Conservation (phyloP, 2,329 filamentous ascomycete species). For the Drechslera avenae region DNA sequence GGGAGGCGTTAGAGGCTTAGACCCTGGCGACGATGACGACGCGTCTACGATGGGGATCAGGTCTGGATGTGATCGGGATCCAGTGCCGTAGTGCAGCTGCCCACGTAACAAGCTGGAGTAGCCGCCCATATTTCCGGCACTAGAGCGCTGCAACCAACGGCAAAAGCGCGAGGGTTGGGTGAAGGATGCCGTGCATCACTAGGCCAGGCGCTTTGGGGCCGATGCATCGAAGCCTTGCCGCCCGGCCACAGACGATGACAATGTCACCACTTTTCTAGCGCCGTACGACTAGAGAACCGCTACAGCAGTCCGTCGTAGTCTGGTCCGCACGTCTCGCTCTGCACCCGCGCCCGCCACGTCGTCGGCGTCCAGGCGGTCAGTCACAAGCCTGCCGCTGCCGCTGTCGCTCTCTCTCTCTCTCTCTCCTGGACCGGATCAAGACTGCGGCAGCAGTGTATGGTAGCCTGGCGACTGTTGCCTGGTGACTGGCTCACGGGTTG, state of each 20-base stretch:
- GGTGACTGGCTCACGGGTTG: no score
- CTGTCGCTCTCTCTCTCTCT: no score
- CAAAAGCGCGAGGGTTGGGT: background rate
- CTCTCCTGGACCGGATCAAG: background rate
- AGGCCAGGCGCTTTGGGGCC: constrained; percentile 8
- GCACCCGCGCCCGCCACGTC: background rate
- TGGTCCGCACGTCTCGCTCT: background rate
- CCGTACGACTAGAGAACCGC: no score
- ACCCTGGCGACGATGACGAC: constrained; percentile 16
- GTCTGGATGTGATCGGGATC: constrained; percentile 13
- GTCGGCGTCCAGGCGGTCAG: no score
- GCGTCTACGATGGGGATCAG: constrained; percentile 19
- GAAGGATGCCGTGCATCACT: background rate
- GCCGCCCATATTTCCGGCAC: constrained; percentile 5
- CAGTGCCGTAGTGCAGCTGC: constrained; percentile 13
- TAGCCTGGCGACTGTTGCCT: no score
- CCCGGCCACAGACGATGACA: background rate
- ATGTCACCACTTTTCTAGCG: no score
- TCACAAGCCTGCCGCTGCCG: no score
- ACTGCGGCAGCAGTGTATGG: no score
- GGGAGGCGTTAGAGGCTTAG: constrained; percentile 6
- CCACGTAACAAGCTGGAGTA: constrained; percentile 13
- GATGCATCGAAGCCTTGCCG: background rate
- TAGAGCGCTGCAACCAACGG: constrained; percentile 4
- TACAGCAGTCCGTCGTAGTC: no score